Evolutionary conservation across 1,284 basidiomycete species (phyloP), one percentile per base, ranked within the genome.

Genomic region (Leucoagaricus sp.): DNA sequence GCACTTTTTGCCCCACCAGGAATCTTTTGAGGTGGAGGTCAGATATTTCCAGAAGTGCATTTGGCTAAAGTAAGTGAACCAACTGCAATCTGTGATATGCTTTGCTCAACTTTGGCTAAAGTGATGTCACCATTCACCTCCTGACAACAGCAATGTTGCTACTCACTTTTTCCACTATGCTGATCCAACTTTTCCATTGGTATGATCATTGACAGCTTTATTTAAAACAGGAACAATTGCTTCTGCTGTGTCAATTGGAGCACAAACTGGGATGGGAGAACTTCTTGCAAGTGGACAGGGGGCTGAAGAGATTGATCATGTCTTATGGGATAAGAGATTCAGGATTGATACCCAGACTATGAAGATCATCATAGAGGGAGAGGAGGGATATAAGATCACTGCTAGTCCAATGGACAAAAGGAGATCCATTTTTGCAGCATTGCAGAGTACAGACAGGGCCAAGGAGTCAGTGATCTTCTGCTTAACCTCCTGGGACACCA

Each of bases 331-430:
- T 48, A 75, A 70, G 65, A 75, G 70, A 55, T 83, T 83, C 69
- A 68, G 78, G 31, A 80, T 82, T 48, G 75, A 82, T 61, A 73
- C 75, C 1, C 54, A 53, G 17, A 75, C 75, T 33, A 78, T 75
- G 71, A 77, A 76, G 64, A 80, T 82, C 53, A 63, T 83, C 29
- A 81, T 80, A 75, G 74, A 79, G 55, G 79, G 76, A 15, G 78
- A 82, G 61, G 67, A 70, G 0, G 79, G 76, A 10, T 81, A 80
- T 47, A 63, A 66, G 25, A 28, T 58, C 13, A 62, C 63, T 13
- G 53, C 56, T 21, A 63, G 60, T 55, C 60, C 63, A 8, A 46
- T 53, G 49, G 44, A 41, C 7, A 52, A 46, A 21, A 44, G 57
- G n/a, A 58, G 17, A 42, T 51, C 55, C 19, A 28, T 57, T 29